Base-by-base conservation (phyloP, 2,329 filamentous ascomycete genomes). In the Dactylellina cionopaga region DNA sequence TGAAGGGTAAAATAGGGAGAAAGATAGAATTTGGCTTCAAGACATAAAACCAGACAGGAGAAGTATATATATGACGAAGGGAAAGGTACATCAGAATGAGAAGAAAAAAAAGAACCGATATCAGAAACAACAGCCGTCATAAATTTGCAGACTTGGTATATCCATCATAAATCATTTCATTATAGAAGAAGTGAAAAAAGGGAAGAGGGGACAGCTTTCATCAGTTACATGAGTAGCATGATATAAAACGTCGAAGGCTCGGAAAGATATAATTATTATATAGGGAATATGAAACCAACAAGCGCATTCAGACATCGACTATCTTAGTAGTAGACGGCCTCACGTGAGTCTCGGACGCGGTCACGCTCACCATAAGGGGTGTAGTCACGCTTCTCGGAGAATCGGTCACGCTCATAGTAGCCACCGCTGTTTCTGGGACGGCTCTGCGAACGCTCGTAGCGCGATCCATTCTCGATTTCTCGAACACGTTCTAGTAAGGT, bases 91-190 rank as follows among this genome's bases (percentile, higher is more conserved):
- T 19, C 29, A 47, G 33, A 25, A 13, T 11, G 13, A 29, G 13
- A 41, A n/a, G n/a, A n/a, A n/a, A n/a, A n/a, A n/a, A n/a, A 9
- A 41, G 1, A 41, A 29, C 2, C 33, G n/a, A n/a, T n/a, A 19
- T 33, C 17, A 25, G 27, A 10, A 52, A 17, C 35, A 52, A 52
- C 39, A n/a, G 15, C 17, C 39, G 15, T 43, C 39, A 43, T 9
- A 43, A 43, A 43, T 17, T 19, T 43, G 39, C 19, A 29, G 47
- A 59, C 54, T 72, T 72, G 68, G 68, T 72, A 72, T 72, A 72
- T 65, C 68, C 68, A 64, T 72, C 68, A 43, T 72, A 72, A 39
- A 65, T 70, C 65, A 29, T 66, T 37, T 70, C 68, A 72, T 65
- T 59, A 66, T 56, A 51, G 43, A 29, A 31, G n/a, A 62, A 44